These are phyloP conservation scores for Annona squamosa DNA, from an alignment of 164 flowering plant species.

Conservation along the genomic window DNA sequence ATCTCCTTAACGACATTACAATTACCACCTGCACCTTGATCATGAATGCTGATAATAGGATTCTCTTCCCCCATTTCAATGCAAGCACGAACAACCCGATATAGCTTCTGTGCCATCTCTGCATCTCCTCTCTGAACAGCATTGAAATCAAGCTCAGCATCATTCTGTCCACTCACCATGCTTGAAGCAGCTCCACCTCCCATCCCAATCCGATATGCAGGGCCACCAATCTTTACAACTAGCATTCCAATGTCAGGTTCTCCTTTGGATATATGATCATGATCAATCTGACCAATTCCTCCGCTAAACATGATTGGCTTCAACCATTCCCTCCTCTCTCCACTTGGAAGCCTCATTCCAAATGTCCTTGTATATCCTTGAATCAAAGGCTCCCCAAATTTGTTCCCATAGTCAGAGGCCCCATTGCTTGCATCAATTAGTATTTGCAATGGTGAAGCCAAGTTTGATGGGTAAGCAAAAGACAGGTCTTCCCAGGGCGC, in stretches of 20 bases:
- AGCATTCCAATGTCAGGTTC: slow-evolving; percentile 92
- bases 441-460: slow-evolving; percentile 84
- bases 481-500: slow-evolving; percentile 94
- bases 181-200: slow-evolving; percentile 98
- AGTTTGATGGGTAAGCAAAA: slow-evolving; percentile 68
- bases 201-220: slow-evolving; percentile 97
- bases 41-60: slow-evolving; percentile 93
- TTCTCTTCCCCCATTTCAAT: slow-evolving; percentile 83
- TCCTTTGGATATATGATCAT: slow-evolving; percentile 68
- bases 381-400: slow-evolving; percentile 93
- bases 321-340: slow-evolving; percentile 90
- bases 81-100: slow-evolving; percentile 89
- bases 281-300: slow-evolving; percentile 94
- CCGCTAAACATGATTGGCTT: slow-evolving; percentile 97
- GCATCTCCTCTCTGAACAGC: slow-evolving; percentile 98
- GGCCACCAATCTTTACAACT: slow-evolving; percentile 95
- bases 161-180: slow-evolving; percentile 97
- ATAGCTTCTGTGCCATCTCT: slow-evolving; percentile 94
- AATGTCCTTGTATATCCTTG: slow-evolving; percentile 90
- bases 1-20: slow-evolving; percentile 97
- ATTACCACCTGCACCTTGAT: slow-evolving; percentile 97
- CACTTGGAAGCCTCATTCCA: slow-evolving; percentile 88
- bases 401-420: slow-evolving; percentile 95
- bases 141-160: slow-evolving; percentile 91
- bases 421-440: slow-evolving; percentile 94